Evolutionary conservation across 805 yeast genomes (phyloP), one percentile per base, ranked within the genome.

Genomic region (Kregervanrija delftensis): DNA sequence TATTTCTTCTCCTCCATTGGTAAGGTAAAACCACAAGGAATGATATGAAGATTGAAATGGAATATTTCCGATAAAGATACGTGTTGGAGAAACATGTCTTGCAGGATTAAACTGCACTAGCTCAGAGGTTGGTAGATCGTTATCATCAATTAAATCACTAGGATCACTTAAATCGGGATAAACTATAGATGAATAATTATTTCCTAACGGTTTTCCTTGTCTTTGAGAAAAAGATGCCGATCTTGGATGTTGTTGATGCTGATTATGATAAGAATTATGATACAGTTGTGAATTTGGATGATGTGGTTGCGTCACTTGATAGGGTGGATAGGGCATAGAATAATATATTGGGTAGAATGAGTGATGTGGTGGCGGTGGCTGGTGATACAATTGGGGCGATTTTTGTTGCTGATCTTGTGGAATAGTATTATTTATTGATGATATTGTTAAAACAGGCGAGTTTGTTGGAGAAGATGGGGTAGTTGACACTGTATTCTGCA

Each of bases 11-110:
- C 42, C 42, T 11, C 42, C 42, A 14, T 40, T 33, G 8, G 42
- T 40, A 13, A 40, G 22, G n/a, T 17, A 40, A 10, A 40, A 28
- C 42, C 42, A 40, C 11, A 40, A 13, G 10, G 42, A 40, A 28
- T 46, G 42, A 35, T 49, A 53, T 15, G 52, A 51, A 11, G 61
- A 56, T 30, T 55, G 55, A 50, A 71, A 78, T 2, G 83, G 82
- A 22, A 78, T 68, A 54, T 78, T 78, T 0, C 84, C 84, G 22
- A 78, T 60, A 52, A 77, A 78, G 13, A 78, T 50, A 15, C 80
- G 54, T 14, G 65, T 61, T 3, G 68, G 67, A 50, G 73, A 69
- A 8, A 71, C 71, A 45, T 67, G 63, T 40, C 64, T 59, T 9
- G 56, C 40, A 11, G 51, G 49, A 10, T 51, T 48, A 46, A 58